Percentiles rank a stretch among this genome's conserved stretches.
Conservation (phyloP, 2,329 filamentous ascomycete species). For the Penicillium verrucosum region DNA sequence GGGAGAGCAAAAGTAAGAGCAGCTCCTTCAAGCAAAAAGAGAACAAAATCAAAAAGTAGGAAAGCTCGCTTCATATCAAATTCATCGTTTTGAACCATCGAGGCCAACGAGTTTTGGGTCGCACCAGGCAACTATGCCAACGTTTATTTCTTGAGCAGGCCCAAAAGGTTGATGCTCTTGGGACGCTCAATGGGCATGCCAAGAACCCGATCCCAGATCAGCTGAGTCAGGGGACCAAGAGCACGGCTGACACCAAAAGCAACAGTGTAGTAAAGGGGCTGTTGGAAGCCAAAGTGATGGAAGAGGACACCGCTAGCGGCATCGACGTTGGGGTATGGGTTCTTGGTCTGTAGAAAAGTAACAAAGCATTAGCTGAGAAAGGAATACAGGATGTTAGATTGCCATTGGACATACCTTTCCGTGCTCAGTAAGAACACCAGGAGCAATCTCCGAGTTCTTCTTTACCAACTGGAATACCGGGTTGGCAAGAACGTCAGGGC, state of each 20-base stretch:
- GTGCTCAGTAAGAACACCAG: slow-evolving; percentile 85
- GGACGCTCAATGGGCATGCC: slow-evolving; percentile 95
- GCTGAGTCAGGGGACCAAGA: slow-evolving; percentile 84
- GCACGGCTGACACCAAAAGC: slow-evolving; percentile 66
- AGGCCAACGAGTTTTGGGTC: neutral
- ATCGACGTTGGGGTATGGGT: slow-evolving; percentile 96
- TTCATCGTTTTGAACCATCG: neutral
- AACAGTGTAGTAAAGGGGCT: slow-evolving; percentile 89
- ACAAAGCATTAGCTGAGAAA: slow-evolving; percentile 1
- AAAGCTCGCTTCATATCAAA: slow-evolving; percentile 2
- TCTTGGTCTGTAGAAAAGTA: slow-evolving; percentile 65
- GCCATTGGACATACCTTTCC: slow-evolving; percentile 61
- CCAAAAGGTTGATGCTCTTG: slow-evolving; percentile 93
- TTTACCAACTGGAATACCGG: slow-evolving; percentile 92
- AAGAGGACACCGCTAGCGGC: slow-evolving; percentile 90
- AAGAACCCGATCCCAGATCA: slow-evolving; percentile 93
- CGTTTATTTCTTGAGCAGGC: slow-evolving; percentile 62
- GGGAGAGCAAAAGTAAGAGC: neutral
- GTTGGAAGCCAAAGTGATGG: slow-evolving; percentile 96
- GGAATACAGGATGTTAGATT: neutral
- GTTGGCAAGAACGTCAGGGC: slow-evolving; percentile 79
- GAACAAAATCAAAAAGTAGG: neutral
- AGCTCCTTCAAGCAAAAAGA: neutral
- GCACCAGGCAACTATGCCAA: neutral
- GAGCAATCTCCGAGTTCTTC: slow-evolving; percentile 88